Evolutionary conservation across 768 basidiomycete species (phyloP), one percentile per base, ranked within the genome.

Genomic region (Leccinum subgranulosum): DNA sequence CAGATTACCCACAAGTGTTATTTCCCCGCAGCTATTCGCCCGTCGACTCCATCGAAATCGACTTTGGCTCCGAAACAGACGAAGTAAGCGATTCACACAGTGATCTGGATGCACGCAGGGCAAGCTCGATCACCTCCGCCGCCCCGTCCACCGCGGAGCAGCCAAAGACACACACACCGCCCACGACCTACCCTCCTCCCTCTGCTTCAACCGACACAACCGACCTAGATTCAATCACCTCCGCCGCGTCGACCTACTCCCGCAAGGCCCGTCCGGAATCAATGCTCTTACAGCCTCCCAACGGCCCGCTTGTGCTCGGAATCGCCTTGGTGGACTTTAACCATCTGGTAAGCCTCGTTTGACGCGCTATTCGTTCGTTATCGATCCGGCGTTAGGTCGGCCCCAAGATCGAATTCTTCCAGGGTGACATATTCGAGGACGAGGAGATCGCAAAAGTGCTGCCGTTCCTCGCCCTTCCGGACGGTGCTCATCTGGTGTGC

Each of bases 281-380:
- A 4, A 74, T 90, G 69, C 66, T 94, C 9, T 72, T 90, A n/a
- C 79, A 81, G 29, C 78, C 85, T 15, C 78, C 81, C 0, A 53
- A 54, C 12, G 78, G 76, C 9, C 85, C 85, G 7, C 75, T 94
- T 21, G 79, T 96, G 15, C 77, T 95, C 5, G 94, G 94, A 4
- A 86, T 96, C 53, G 93, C 92, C 3, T 76, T 97, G n/a, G 87
- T 97, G 33, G 94, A 97, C 69, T 97, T 97, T 70, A 94, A 97
- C 70, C 94, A 97, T 74, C 74, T 94, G 68, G 94, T 94, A 69
- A 66, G 82, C 25, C 21, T 47, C 31, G n/a, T 50, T 53, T 41
- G 43, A 58, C 43, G 51, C 43, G 43, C 15, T 39, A 33, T 23
- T 33, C 27, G 58, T 48, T 64, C 47, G 61, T 60, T 56, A 52